Evolutionary conservation across 1,139 yeast genomes (phyloP).

Genomic region (Candida albicans): DNA sequence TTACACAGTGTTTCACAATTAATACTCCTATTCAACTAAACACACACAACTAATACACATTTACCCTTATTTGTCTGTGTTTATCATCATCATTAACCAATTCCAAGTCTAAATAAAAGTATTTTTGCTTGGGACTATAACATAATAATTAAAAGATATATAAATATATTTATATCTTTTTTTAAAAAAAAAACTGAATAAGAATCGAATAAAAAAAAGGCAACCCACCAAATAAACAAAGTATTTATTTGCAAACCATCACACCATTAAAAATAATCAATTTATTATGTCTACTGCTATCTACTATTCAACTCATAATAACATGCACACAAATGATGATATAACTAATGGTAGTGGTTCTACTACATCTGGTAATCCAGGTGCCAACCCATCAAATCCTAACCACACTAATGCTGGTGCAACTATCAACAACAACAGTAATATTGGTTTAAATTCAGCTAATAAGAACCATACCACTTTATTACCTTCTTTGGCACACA

Average conservation of each 20-base stretch:
- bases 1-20: too few species aligned
- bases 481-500: slow-evolving; percentile 34
- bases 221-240: not conserved
- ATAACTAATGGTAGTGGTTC: slow-evolving; percentile 15
- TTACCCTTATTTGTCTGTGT: too few species aligned
- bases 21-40: too few species aligned
- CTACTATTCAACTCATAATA: slow-evolving; percentile 28
- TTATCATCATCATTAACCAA: too few species aligned
- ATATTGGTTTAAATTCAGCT: not conserved
- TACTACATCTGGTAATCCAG: not conserved
- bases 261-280: not conserved
- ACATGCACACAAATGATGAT: slow-evolving; percentile 31
- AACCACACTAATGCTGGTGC: not conserved
- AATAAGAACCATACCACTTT: slow-evolving; percentile 17
- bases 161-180: not conserved
- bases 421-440: not conserved
- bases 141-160: not conserved
- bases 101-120: not conserved
- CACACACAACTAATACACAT: too few species aligned
- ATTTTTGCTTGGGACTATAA: not conserved
- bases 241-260: not conserved
- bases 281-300: slow-evolving; percentile 32
- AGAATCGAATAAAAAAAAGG: not conserved
- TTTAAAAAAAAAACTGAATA: not conserved
- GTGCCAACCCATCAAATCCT: slow-evolving; percentile 5